These are phyloP conservation scores for Fusarium secorum DNA, from an alignment of 2,329 filamentous ascomycete species.

Conservation along the genomic window DNA sequence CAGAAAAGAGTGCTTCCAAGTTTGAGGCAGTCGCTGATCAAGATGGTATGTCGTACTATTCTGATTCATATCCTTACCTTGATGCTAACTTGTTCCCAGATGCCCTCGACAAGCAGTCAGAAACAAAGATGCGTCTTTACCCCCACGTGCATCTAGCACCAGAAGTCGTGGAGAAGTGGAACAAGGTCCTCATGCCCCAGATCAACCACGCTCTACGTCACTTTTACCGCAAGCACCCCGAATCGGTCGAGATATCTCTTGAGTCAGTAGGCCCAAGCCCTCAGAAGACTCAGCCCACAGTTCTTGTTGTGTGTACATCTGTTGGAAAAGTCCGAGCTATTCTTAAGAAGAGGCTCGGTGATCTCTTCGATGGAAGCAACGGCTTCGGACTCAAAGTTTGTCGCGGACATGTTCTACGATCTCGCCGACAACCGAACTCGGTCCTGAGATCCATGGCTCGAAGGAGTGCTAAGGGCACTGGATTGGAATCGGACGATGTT, in stretches of 20 bases:
- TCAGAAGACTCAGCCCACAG: slow-evolving; percentile 72
- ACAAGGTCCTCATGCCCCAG: slow-evolving; percentile 73
- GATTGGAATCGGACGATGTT: slow-evolving; percentile 49
- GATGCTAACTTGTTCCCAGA: slow-evolving; percentile 32
- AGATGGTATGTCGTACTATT: slow-evolving; percentile 26
- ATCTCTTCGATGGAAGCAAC: slow-evolving; percentile 68
- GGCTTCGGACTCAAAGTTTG: slow-evolving; percentile 76
- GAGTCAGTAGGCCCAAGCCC: slow-evolving; percentile 76
- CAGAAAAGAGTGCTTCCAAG: slow-evolving; percentile 1
- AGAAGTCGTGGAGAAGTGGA: slow-evolving; percentile 75
- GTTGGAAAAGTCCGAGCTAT: slow-evolving; percentile 76
- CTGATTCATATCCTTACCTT: too few species aligned
- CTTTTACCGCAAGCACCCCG: slow-evolving; percentile 76
- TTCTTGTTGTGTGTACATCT: slow-evolving; percentile 79
- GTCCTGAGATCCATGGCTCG: slow-evolving; percentile 46
- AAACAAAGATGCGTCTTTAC: slow-evolving; percentile 63
- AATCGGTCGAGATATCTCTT: slow-evolving; percentile 81
- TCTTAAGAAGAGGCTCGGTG: slow-evolving; percentile 71
- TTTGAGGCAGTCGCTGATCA: slow-evolving; percentile 16
- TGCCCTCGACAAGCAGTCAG: slow-evolving; percentile 36
- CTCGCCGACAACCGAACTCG: slow-evolving; percentile 55
- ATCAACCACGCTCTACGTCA: slow-evolving; percentile 74
- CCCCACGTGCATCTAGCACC: slow-evolving; percentile 66
- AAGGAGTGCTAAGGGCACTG: slow-evolving; percentile 43
- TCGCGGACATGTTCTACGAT: slow-evolving; percentile 71